Base-by-base conservation (phyloP, 257 asterid species). In the Solanum etuberosum region DNA sequence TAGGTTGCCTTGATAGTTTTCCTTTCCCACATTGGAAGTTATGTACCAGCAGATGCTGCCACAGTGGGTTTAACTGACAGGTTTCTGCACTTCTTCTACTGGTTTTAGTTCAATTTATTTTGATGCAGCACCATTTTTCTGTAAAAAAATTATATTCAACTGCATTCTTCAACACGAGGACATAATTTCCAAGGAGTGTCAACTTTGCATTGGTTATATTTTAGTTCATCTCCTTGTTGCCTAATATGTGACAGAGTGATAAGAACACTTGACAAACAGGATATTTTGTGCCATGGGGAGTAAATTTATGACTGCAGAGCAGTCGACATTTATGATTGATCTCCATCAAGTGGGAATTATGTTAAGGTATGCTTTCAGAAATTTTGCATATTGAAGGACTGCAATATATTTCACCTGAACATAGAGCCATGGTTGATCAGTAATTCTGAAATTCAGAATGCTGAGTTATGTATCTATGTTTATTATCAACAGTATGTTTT, bases 21-120 rank as follows among this genome's bases (percentile, higher is more conserved):
- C 88, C 98, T 97, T 89, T 94, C 99, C 68, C 99, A 95, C 88
- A 90, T 97, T 86, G 99, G 99, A 91, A 94, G 99, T 92, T 97
- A 92, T 90, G 98, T 97, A 87, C 99, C 99, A 63, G 99, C 99
- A 77, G 99, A 97, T 92, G 93, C 97, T 88, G 99, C 99, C 76
- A 92, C 91, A 54, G 99, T 97, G 92, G 99, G 99, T 83, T 90
- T 97, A 92, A 97, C 99, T 31, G 99, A 97, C 90, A 95, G 99
- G 99, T 94, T 31, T 23, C 71, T 83, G 85, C 40, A 48, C 57
- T 85, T 88, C 87, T 77, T 78, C 38, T 71, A 89, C 87, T 76
- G 38, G 37, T 48, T 72, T 42, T 88, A 73, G 57, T 74, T 88
- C 88, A 65, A 46, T 46, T 46, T 80, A 23, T n/a, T 27, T 48